Conservation (phyloP, 2,329 filamentous ascomycete genomes). For the Xylariaceae sp. region DNA sequence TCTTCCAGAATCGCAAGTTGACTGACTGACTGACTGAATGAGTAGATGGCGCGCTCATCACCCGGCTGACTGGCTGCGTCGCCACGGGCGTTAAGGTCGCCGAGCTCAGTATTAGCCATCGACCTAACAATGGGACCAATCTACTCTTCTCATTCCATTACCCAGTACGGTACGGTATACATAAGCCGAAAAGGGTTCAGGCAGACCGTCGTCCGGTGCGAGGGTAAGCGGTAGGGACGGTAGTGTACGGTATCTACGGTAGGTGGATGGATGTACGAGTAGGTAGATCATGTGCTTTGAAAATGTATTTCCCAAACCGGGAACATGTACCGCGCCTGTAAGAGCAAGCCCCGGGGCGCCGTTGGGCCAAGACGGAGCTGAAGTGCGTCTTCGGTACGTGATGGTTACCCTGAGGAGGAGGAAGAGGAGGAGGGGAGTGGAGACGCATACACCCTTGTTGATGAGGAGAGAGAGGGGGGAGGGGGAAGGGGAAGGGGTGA, state of each 20-base stretch:
- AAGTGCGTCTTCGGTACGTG: not conserved
- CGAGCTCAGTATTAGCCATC: not conserved
- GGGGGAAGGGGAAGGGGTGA: not conserved
- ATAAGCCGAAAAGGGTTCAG: not conserved
- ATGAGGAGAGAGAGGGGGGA: not conserved
- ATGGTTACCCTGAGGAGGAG: not conserved
- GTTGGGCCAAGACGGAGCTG: not conserved
- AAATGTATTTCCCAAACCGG: not conserved
- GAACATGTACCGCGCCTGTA: too few species aligned
- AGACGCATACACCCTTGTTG: not conserved
- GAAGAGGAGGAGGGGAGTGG: not conserved
- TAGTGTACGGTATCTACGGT: too few species aligned
- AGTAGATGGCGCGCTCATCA: slow-evolving; percentile 8
- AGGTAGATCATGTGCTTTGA: not conserved
- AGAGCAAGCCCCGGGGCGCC: too few species aligned
- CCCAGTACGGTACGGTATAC: not conserved
- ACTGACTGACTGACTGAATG: not conserved
- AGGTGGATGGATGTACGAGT: not conserved
- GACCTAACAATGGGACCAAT: too few species aligned
- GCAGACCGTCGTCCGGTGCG: not conserved
- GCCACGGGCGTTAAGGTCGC: not conserved
- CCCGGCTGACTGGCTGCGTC: slow-evolving; percentile 10
- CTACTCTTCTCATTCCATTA: too few species aligned
- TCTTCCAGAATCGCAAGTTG: not conserved
- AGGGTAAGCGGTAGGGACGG: not conserved